Conservation (phyloP, 345 rosid genomes). For the Linum tenue region DNA sequence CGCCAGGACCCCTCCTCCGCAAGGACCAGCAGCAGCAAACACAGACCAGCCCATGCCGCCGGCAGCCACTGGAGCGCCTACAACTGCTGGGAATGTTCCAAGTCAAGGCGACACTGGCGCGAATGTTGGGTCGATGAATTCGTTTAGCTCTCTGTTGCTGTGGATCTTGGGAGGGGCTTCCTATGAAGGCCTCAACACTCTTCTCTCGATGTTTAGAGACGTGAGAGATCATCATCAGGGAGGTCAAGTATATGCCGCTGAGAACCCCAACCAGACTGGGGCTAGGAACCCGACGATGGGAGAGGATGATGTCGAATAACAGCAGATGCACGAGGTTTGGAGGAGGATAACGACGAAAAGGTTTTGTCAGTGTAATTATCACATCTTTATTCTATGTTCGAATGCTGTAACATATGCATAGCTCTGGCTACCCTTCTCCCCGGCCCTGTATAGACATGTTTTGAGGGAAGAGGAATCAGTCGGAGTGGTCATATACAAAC, state of each 20-base stretch:
- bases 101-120: constrained; percentile 42
- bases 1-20: constrained; percentile 43
- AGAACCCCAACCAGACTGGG: neutral
- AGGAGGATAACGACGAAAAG: neutral
- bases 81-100: constrained; percentile 20
- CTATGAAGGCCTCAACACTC: constrained; percentile 70
- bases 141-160: constrained; percentile 70
- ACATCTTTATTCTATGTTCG: neutral
- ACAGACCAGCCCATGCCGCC: constrained; percentile 33
- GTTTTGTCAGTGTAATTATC: neutral
- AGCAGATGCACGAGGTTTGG: neutral
- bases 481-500: too few relatives aligned
- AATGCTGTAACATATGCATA: neutral
- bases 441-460: neutral
- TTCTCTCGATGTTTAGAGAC: constrained; percentile 84
- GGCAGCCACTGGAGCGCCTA: constrained; percentile 17
- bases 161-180: constrained; percentile 98
- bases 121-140: constrained; percentile 64
- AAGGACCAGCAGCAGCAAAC: constrained; percentile 33
- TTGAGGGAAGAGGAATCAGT: too few relatives aligned
- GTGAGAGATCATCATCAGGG: constrained; percentile 62
- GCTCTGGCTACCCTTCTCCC: too few relatives aligned
- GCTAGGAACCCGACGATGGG: neutral
- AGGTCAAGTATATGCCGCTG: constrained; percentile 44
- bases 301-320: neutral